A percentile compares a stretch with the other conserved stretches of the same genome.
Evolutionary conservation across 345 rosid species (phyloP).

Genomic region (Hevea brasiliensis): DNA sequence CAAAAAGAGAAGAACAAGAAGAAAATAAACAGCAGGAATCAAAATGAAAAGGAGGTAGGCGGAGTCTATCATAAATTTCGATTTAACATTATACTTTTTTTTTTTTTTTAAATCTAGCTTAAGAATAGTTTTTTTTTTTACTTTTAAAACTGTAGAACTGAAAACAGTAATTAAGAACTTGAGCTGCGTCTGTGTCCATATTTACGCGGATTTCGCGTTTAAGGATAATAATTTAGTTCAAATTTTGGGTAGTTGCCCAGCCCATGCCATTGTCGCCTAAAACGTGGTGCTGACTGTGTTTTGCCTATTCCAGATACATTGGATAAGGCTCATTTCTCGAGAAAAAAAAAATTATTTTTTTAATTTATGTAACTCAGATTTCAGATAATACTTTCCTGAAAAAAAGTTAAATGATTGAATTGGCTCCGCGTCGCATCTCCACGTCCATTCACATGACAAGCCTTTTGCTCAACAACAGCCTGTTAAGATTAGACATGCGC

Average conservation of each 20-base stretch:
- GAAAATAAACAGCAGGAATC: not conserved
- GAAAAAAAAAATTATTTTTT: too few species aligned
- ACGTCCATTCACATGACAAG: too few species aligned
- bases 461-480: too few species aligned
- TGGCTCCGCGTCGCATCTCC: too few species aligned
- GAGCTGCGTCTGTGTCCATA: not conserved
- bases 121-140: too few species aligned
- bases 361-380: too few species aligned
- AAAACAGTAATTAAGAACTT: not conserved
- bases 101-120: too few species aligned
- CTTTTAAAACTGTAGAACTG: not conserved
- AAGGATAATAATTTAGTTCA: not conserved
- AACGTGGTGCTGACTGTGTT: not conserved
- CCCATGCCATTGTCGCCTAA: not conserved
- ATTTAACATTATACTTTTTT: slow-evolving; percentile 22
- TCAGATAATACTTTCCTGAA: too few species aligned
- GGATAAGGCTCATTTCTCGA: not conserved
- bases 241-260: not conserved
- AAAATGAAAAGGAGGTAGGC: not conserved
- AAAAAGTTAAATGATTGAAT: too few species aligned
- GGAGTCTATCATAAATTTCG: slow-evolving; percentile 19
- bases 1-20: not conserved
- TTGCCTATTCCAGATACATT: not conserved
- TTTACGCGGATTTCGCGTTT: too few species aligned
- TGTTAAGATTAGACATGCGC: too few species aligned